phyloP scores from a whole-genome alignment of 2,329 filamentous ascomycete genomes.

The Capronia americana region DNA sequence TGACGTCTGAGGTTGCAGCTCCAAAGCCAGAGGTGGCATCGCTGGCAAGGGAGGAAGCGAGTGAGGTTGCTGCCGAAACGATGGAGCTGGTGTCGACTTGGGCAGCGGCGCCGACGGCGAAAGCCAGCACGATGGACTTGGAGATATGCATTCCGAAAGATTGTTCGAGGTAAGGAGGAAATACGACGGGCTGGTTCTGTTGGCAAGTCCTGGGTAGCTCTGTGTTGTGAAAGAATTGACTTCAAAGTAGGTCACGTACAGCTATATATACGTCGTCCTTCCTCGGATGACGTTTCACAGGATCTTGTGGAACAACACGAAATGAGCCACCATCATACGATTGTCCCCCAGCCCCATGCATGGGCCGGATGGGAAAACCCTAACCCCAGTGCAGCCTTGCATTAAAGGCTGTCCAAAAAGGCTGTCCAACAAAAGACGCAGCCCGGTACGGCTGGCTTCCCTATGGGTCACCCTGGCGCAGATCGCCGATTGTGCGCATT shows the following conservation, averaged over 20 bases:
- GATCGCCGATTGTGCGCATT: not conserved
- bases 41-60: slow-evolving; percentile 24
- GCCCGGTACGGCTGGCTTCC: not conserved
- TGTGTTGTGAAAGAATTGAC: not conserved
- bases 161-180: not conserved
- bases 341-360: not conserved
- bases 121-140: slow-evolving; percentile 30
- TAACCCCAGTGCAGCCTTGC: slow-evolving; percentile 3
- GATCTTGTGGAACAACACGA: not conserved
- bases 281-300: slow-evolving; percentile 8
- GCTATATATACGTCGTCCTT: slow-evolving; percentile 1
- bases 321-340: slow-evolving; percentile 22
- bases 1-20: slow-evolving; percentile 17
- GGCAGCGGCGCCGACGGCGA: slow-evolving; percentile 27
- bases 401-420: not conserved
- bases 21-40: slow-evolving; percentile 21
- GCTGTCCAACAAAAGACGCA: not conserved
- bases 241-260: not conserved
- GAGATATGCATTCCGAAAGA: slow-evolving; percentile 34
- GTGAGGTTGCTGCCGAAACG: slow-evolving; percentile 26
- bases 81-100: slow-evolving; percentile 25
- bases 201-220: not conserved
- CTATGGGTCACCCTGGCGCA: not conserved
- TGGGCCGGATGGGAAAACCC: not conserved
- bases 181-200: not conserved